Base-by-base conservation (phyloP, 2,329 filamentous ascomycete species). In the Blastomyces emzantsi region DNA sequence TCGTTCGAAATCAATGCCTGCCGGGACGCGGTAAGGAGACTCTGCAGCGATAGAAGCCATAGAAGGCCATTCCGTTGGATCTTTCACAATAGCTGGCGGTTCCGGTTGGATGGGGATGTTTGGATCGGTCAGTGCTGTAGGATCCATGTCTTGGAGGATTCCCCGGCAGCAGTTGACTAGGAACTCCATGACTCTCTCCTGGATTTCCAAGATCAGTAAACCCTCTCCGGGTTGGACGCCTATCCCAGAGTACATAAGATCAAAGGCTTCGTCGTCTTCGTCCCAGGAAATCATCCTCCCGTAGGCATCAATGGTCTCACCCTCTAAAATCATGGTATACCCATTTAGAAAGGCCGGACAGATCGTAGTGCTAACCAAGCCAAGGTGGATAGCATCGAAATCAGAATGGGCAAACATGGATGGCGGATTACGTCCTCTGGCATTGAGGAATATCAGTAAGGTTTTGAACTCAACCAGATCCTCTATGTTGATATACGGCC, bases 131-230 rank as follows among this genome's bases (percentile, higher is more conserved):
- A 82, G 65, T 0, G 60, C 39, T 0, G 74, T 62, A 45, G 36
- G n/a, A 25, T 22, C n/a, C 7, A 83, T 77, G n/a, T 86, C 83
- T 55, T 82, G 82, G 1, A 87, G 73, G 8, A 87, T 77, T 25
- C 3, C 22, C 4, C 74, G 68, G 63, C 77, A 82, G 67, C 77
- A 83, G 1, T 74, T 65, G 3, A 83, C 70, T 0, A 86, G 76
- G 62, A 86, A 86, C 0, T 65, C 51, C 22, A 81, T 70, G 0
- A 83, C 67, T 2, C 73, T 70, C 22, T 81, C 73, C 66, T 86
- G 83, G 0, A 79, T 75, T 67, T 85, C 78, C 0, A 87, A 73
- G 2, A 82, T 70, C 0, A 80, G 60, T 0, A 86, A 73, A 0
- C 79, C 82, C 25, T 80, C 73, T 0, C 79, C 79, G 0, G 80